Percentiles rank a stretch among this genome's conserved stretches.
These are phyloP conservation scores for Ustilago tritici DNA, from an alignment of 1,284 basidiomycete genomes.

Conservation along the genomic window DNA sequence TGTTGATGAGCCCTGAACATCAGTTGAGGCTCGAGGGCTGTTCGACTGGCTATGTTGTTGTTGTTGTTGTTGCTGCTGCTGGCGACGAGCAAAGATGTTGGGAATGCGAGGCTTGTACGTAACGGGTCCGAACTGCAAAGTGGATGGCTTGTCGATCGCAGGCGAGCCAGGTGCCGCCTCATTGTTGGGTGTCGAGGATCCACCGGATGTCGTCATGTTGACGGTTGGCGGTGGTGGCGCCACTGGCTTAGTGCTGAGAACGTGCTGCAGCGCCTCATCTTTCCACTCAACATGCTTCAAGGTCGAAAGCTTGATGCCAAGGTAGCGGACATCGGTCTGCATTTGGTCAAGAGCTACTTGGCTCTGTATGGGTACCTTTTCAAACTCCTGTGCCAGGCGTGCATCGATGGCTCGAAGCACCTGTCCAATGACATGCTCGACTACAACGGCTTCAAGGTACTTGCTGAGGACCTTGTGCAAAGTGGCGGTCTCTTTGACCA, in stretches of 20 bases:
- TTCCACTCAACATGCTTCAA: slow-evolving; percentile 61
- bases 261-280: slow-evolving; percentile 47
- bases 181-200: slow-evolving; percentile 27
- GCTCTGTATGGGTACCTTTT: slow-evolving; percentile 49
- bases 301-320: slow-evolving; percentile 53
- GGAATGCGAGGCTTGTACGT: slow-evolving; percentile 50
- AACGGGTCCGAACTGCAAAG: slow-evolving; percentile 38
- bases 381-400: slow-evolving; percentile 56
- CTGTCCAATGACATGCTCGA: slow-evolving; percentile 59
- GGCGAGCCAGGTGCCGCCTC: slow-evolving; percentile 40
- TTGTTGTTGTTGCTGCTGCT: slow-evolving; percentile 38
- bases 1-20: slow-evolving; percentile 19
- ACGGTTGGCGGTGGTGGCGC: slow-evolving; percentile 23
- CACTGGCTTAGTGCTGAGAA: slow-evolving; percentile 32
- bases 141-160: slow-evolving; percentile 25
- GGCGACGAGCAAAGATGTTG: slow-evolving; percentile 49
- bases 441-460: slow-evolving; percentile 75
- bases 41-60: slow-evolving; percentile 27
- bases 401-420: slow-evolving; percentile 59
- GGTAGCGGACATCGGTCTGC: slow-evolving; percentile 48
- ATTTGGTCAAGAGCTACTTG: slow-evolving; percentile 47
- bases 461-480: slow-evolving; percentile 95
- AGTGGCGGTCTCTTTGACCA: slow-evolving; percentile 95
- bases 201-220: slow-evolving; percentile 22
- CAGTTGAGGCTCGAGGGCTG: slow-evolving; percentile 37